Evolutionary conservation across 2,329 filamentous ascomycete species (phyloP).

Genomic region (Daldinia sp.): DNA sequence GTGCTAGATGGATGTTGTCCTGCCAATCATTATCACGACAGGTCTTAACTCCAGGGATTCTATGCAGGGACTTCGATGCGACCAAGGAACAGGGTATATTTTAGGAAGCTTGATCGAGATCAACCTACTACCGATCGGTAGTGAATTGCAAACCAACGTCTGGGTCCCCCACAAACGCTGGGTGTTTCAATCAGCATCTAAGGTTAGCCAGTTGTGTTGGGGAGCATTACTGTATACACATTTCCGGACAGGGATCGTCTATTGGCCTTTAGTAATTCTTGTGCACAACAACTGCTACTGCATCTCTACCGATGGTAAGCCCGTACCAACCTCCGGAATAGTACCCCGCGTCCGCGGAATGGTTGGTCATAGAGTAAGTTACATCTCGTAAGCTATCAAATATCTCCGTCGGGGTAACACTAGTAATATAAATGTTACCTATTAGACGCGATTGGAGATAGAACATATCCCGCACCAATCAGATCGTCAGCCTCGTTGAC

Average conservation of each 20-base stretch:
- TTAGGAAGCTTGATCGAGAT: constrained; percentile 32
- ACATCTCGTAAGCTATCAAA: constrained; percentile 18
- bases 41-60: constrained; percentile 3
- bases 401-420: constrained; percentile 15
- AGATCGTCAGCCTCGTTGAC: constrained; percentile 22
- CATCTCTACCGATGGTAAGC: constrained; percentile 11
- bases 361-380: constrained; percentile 15
- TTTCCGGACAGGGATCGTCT: constrained; percentile 7
- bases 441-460: constrained; percentile 21
- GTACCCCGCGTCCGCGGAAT: background rate
- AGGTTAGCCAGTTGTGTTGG: constrained; percentile 8
- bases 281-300: background rate
- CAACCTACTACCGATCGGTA: constrained; percentile 7
- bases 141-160: constrained; percentile 9
- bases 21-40: constrained; percentile 15
- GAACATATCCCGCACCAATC: constrained; percentile 30
- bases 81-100: constrained; percentile 15
- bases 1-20: background rate
- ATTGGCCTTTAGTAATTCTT: constrained; percentile 25
- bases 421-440: constrained; percentile 34
- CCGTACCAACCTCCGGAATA: background rate
- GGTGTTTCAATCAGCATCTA: constrained; percentile 3
- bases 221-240: constrained; percentile 30
- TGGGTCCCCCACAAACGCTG: constrained; percentile 7
- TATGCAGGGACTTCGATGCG: constrained; percentile 30